Conservation (phyloP, 2,329 filamentous ascomycete species). For the Fusarium pseudoanthophilum region DNA sequence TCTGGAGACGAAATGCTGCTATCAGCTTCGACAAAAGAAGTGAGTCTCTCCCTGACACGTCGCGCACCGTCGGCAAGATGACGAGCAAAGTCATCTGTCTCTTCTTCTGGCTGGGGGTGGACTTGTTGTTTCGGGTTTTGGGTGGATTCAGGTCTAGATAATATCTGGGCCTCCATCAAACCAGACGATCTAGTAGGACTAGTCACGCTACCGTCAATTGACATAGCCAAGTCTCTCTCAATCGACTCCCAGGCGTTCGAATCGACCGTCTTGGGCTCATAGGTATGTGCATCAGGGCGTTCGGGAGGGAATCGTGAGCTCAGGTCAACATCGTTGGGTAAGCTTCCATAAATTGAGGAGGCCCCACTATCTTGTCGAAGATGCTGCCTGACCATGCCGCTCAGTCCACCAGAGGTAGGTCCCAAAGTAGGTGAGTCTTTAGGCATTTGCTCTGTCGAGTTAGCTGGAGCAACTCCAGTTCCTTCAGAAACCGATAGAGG, state of each 20-base stretch:
- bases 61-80: conserved; percentile 77
- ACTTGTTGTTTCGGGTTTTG: conserved; percentile 44
- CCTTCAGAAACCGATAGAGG: conserved; percentile 52
- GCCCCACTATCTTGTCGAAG: conserved; percentile 82
- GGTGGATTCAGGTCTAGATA: conserved; percentile 1
- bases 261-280: conserved; percentile 43
- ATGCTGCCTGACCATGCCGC: conserved; percentile 85
- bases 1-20: conserved; percentile 50
- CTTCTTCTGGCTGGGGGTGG: conserved; percentile 64
- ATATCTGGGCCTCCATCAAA: conserved; percentile 29
- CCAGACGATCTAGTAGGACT: conserved; percentile 36
- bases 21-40: conserved; percentile 74
- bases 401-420: conserved; percentile 71
- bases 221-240: conserved; percentile 45
- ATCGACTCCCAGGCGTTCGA: conserved; percentile 59
- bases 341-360: conserved; percentile 78
- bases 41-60: conserved; percentile 78
- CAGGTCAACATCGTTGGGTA: conserved; percentile 52
- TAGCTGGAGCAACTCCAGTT: background rate
- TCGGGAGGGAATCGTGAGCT: conserved; percentile 51
- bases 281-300: conserved; percentile 41
- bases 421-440: conserved; percentile 84
- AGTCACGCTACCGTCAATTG: conserved; percentile 39
- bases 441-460: conserved; percentile 27
- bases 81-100: conserved; percentile 72